These are phyloP conservation scores for Hypoxylon trugodes DNA, from an alignment of 495 filamentous ascomycete species.

Conservation along the genomic window DNA sequence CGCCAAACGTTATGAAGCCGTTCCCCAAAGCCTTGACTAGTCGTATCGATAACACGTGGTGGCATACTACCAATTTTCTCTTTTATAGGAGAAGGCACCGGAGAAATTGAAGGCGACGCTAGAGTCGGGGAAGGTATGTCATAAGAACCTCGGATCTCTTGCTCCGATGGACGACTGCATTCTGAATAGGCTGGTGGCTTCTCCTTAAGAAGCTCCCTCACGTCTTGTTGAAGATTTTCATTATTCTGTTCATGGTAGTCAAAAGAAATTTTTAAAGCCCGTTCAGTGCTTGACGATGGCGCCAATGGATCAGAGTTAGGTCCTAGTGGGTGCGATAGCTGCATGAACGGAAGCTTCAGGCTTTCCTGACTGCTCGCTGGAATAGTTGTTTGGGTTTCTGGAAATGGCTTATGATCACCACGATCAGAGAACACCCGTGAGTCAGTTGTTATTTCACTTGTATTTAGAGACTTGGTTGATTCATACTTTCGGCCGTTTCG, in stretches of 20 bases:
- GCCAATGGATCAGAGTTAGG: constrained; percentile 34
- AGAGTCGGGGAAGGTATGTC: background rate
- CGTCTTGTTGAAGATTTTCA: constrained; percentile 12
- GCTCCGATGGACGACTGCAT: background rate
- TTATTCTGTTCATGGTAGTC: constrained; percentile 1
- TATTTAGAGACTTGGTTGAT: constrained; percentile 15
- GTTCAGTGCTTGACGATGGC: constrained; percentile 39
- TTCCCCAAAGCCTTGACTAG: constrained; percentile 15
- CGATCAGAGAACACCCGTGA: constrained; percentile 43
- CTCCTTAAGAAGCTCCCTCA: background rate
- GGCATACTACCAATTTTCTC: background rate
- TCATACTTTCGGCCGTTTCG: constrained; percentile 13
- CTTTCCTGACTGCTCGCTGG: constrained; percentile 19
- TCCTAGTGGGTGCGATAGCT: background rate
- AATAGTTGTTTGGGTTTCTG: constrained; percentile 44
- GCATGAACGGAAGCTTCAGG: constrained; percentile 9
- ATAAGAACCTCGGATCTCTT: background rate
- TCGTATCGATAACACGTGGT: background rate
- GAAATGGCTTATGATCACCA: constrained; percentile 19
- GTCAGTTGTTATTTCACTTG: constrained; percentile 27
- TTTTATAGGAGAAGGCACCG: background rate
- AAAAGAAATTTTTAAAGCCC: constrained; percentile 28
- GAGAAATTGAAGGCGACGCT: background rate
- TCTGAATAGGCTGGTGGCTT: constrained; percentile 3
- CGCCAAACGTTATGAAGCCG: constrained; percentile 43